Evolutionary conservation across 2,329 filamentous ascomycete genomes (phyloP).

Genomic region (Xylariomycetidae sp.): DNA sequence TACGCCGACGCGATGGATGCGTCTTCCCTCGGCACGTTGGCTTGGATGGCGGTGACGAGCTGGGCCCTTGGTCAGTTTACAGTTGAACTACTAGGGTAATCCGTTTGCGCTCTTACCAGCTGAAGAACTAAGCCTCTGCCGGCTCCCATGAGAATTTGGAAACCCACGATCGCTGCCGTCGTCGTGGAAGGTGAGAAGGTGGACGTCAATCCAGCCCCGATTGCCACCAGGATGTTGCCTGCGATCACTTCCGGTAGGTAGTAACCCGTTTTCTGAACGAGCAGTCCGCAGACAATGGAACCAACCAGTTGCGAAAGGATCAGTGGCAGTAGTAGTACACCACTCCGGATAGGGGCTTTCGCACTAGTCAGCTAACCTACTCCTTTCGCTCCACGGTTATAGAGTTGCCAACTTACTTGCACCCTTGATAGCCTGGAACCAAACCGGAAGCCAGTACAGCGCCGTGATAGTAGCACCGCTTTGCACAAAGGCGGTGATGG

Average conservation of each 20-base stretch:
- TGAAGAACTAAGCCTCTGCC: conserved; percentile 23
- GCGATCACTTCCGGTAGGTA: conserved; percentile 28
- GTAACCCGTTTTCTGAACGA: conserved; percentile 19
- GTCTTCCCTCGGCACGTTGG: conserved; percentile 17
- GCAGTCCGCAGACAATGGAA: conserved; percentile 15
- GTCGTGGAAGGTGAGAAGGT: conserved; percentile 23
- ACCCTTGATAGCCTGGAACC: conserved; percentile 21
- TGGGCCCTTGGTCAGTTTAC: conserved; percentile 3
- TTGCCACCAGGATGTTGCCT: conserved; percentile 22
- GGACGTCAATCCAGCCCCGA: conserved; percentile 30
- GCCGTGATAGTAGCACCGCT: conserved; percentile 15
- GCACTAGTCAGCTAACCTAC: too few relatives aligned
- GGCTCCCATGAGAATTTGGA: conserved; percentile 23
- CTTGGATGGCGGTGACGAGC: conserved; percentile 22
- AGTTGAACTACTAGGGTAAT: too few relatives aligned
- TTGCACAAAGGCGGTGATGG: conserved; percentile 15
- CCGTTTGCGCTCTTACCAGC: conserved; percentile 12
- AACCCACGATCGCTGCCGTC: conserved; percentile 28
- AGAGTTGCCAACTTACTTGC: too few relatives aligned
- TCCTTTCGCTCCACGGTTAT: too few relatives aligned
- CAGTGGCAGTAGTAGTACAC: conserved; percentile 20
- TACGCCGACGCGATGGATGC: conserved; percentile 24
- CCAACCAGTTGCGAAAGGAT: conserved; percentile 20
- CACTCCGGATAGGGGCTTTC: conserved; percentile 16
- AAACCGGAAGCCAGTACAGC: conserved; percentile 21